Evolutionary conservation across 2,329 filamentous ascomycete genomes (phyloP), one percentile per base, ranked within the genome.

Genomic region (Hymenoscyphus fraxineus): DNA sequence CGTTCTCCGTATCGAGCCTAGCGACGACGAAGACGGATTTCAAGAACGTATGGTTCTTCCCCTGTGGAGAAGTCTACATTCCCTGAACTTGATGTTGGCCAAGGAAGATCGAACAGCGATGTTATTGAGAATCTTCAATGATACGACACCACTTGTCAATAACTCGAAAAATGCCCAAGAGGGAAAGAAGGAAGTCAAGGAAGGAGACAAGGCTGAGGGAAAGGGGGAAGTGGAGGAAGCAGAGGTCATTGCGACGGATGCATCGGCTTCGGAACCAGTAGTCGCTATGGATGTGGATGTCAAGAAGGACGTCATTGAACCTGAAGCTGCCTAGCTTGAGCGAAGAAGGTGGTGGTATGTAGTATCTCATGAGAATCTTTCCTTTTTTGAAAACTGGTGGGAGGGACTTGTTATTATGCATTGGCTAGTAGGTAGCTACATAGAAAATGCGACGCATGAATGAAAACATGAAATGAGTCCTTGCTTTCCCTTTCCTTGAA

Each of bases 101-200:
- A 99, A 99, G 81, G 95, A 99, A 77, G 95, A 99, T 70, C 87
- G 95, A 16, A 89, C 88, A 31, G 95, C 95, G 0, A 96, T 98
- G 92, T 80, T 98, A 71, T 82, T 98, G 68, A 85, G 95, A 27
- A 82, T 99, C 66, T 99, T 89, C 80, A 96, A 97, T 75, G 94
- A 98, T 71, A 89, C 89, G 35, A 89, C 91, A 0, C 92, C 92
- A 3, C 82, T 97, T 58, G 84, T 96, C 67, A 96, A 74, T 75
- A 83, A 81, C 61, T 75, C 77, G 9, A 68, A 75, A 13, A 60
- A 27, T 41, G 31, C 66, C 65, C 12, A 65, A 65, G 16, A 68
- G 70, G 63, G 59, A 2, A 51, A 51, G n/a, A 31, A 51, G 31
- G 67, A 69, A 27, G 59, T 65, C 15, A 70, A 71, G 58, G 60